Base-by-base conservation (phyloP, 768 basidiomycete species). In the Mycena maculata region DNA sequence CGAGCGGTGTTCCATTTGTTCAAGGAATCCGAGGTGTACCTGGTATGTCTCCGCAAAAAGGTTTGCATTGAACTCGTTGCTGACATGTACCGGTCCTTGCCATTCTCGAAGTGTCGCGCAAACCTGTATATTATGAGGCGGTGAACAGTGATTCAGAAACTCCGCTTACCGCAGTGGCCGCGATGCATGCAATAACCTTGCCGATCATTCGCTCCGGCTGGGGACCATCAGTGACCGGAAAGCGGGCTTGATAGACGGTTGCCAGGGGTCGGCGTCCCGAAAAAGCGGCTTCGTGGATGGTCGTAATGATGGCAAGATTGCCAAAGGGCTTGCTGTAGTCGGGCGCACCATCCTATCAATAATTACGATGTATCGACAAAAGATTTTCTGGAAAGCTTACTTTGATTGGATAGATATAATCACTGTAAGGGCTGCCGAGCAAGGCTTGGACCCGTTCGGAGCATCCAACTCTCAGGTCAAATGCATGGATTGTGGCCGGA, bases 381-480 rank as follows among this genome's bases (percentile, higher is more conserved):
- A 28, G 11, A 49, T 49, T 28, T 28, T 36, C 3, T 38, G 20
- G 18, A 6, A 39, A 38, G n/a, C 22, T 18, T 28, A 49, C 48
- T 18, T 54, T 54, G 36, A 54, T 54, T 38, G 52, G 52, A 39
- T 54, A 54, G 15, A 54, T 54, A n/a, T 54, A 54, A 39, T 54
- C 52, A 16, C 4, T 36, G 22, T 54, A 18, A 6, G 52, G 52
- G 52, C 33, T 39, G 22, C 20, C 52, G 22, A 54, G 52, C 23
- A 54, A 25, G n/a, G 31, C 22, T 39, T 54, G 52, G 12, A 54
- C 52, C 33, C 52, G 52, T 25, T 22, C 36, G 20, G 52, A 54
- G 36, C 52, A 54, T 54, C 52, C 52, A 16, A 54, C 33, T 39
- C 39, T 54, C 18, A 54, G 23, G 20, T 54, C 52, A 33, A 54